phyloP scores from a whole-genome alignment of 257 asterid species.

The Scutellaria minor region DNA sequence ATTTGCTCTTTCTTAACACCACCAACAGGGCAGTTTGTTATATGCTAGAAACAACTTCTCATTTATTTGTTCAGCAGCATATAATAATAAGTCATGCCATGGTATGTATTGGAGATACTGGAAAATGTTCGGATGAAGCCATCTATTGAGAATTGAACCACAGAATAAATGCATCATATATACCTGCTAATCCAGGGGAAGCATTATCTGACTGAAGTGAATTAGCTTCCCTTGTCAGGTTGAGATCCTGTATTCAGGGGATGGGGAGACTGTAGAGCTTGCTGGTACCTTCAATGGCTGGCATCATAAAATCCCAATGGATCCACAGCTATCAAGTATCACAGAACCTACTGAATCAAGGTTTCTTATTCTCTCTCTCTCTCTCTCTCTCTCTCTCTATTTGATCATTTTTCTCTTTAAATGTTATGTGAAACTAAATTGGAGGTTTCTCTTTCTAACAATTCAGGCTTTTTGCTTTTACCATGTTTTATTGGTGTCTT shows the following conservation, averaged over 20 bases:
- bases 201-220: constrained; percentile 35
- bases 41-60: neutral
- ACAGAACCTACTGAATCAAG: constrained; percentile 44
- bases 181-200: constrained; percentile 14
- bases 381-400: constrained; percentile 15
- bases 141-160: neutral
- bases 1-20: constrained; percentile 6
- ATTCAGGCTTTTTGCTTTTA: constrained; percentile 7
- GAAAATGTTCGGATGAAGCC: neutral
- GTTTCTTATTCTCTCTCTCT: constrained; percentile 36
- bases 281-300: constrained; percentile 98
- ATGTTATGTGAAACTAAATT: too few species aligned
- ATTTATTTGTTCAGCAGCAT: neutral
- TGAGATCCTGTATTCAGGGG: constrained; percentile 68
- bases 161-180: neutral
- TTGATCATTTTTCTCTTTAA: too few species aligned
- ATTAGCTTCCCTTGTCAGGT: constrained; percentile 56
- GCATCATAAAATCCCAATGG: constrained; percentile 74
- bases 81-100: neutral
- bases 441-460: neutral
- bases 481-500: constrained; percentile 4
- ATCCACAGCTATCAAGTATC: constrained; percentile 46
- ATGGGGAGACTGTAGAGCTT: constrained; percentile 76
- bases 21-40: neutral
- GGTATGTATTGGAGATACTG: neutral